Percentiles rank a stretch among this genome's conserved stretches.
phyloP scores from a whole-genome alignment of 352 stramenopile species.

The Phytophthora pisi region DNA sequence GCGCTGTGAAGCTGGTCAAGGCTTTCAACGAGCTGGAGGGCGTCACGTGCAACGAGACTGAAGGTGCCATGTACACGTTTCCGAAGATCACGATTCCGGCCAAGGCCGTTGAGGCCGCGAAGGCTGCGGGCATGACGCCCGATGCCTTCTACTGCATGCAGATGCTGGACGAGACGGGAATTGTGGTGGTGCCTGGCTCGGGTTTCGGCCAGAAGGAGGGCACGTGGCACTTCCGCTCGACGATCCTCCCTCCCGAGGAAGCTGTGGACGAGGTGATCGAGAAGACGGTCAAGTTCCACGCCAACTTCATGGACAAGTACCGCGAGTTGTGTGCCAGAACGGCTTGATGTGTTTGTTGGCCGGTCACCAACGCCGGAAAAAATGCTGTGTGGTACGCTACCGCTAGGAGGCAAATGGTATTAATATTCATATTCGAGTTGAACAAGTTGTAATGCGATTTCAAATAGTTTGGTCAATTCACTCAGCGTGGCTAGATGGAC shows the following conservation, averaged over 20 bases:
- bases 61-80: conserved; percentile 99
- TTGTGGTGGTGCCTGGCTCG: conserved; percentile 98
- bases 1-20: conserved; percentile 92
- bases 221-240: conserved; percentile 98
- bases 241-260: conserved; percentile 97
- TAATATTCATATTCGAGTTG: conserved; percentile 6
- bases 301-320: conserved; percentile 95
- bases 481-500: conserved; percentile 11
- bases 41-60: conserved; percentile 96
- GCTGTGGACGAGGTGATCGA: conserved; percentile 95
- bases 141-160: conserved; percentile 98
- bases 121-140: conserved; percentile 74
- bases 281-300: conserved; percentile 95
- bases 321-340: conserved; percentile 4
- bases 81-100: conserved; percentile 92
- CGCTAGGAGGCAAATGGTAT: not conserved
- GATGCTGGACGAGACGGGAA: conserved; percentile 96
- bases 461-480: conserved; percentile 16
- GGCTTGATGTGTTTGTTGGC: conserved; percentile 5
- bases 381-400: not conserved
- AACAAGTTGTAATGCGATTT: conserved; percentile 9
- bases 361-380: not conserved
- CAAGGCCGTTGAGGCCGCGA: conserved; percentile 86
- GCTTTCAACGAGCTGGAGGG: conserved; percentile 96
- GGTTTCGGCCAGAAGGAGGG: conserved; percentile 97